phyloP scores from a whole-genome alignment of 2,329 filamentous ascomycete genomes.

The Aureobasidium mangrovei region DNA sequence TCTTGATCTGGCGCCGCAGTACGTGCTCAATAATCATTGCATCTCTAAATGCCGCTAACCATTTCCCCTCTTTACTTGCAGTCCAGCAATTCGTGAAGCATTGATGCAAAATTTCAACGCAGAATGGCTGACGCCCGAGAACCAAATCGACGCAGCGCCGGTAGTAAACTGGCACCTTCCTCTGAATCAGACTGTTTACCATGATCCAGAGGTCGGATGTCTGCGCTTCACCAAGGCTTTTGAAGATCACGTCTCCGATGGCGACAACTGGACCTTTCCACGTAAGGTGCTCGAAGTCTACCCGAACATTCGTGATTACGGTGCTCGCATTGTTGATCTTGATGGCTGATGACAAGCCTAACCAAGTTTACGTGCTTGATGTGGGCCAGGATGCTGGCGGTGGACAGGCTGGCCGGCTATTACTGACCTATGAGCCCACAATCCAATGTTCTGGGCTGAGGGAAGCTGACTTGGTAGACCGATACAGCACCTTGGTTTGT shows the following conservation, averaged over 20 bases:
- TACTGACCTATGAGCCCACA: too few relatives aligned
- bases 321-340: neutral
- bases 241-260: neutral
- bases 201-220: neutral
- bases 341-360: too few relatives aligned
- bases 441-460: too few relatives aligned
- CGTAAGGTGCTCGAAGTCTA: neutral
- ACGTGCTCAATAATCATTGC: neutral
- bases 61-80: neutral
- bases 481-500: too few relatives aligned
- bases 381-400: too few relatives aligned
- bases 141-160: constrained; percentile 5
- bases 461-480: too few relatives aligned
- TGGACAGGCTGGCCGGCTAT: too few relatives aligned
- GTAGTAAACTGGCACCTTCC: neutral
- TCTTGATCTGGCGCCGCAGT: constrained; percentile 11
- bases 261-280: constrained; percentile 4
- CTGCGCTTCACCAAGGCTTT: constrained; percentile 7
- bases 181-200: neutral
- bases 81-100: constrained; percentile 5
- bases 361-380: too few relatives aligned
- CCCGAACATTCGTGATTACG: neutral
- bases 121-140: constrained; percentile 12
- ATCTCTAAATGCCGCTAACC: neutral
- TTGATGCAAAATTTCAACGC: constrained; percentile 6